A percentile compares a stretch with the other conserved stretches of the same genome.
These are phyloP conservation scores for Aspergillus sp. DNA, from an alignment of 2,329 filamentous ascomycete genomes.

Conservation along the genomic window DNA sequence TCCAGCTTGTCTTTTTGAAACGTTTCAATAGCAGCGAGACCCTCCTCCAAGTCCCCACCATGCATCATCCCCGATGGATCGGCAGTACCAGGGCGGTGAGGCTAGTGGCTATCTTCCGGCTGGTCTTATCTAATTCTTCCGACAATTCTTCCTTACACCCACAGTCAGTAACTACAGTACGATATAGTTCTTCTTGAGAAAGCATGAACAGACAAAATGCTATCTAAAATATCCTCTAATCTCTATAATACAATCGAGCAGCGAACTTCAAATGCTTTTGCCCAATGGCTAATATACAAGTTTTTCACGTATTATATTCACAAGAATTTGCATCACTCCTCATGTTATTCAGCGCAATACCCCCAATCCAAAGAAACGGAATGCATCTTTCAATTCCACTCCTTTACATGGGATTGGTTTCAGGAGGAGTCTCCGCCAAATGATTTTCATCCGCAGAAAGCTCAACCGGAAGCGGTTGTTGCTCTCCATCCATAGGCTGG, in stretches of 20 bases:
- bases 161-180: no score
- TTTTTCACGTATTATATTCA: not conserved
- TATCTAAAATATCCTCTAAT: no score
- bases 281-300: not conserved
- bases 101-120: not conserved
- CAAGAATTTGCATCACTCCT: not conserved
- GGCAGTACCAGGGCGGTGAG: slow-evolving; percentile 5
- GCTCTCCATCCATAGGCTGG: slow-evolving; percentile 9
- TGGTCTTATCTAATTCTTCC: no score
- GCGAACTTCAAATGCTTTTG: not conserved
- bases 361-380: no score
- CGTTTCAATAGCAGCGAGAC: slow-evolving; percentile 19
- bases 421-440: slow-evolving; percentile 1
- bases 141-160: no score
- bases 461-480: slow-evolving; percentile 12
- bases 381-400: not conserved
- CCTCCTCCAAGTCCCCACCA: slow-evolving; percentile 18
- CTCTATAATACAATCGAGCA: not conserved
- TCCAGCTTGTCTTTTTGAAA: slow-evolving; percentile 21
- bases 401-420: not conserved
- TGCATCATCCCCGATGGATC: slow-evolving; percentile 3
- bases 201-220: no score
- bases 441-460: slow-evolving; percentile 18
- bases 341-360: not conserved
- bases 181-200: no score